Evolutionary conservation across 768 basidiomycete species (phyloP), one percentile per base, ranked within the genome.

Genomic region (Imleria badia): DNA sequence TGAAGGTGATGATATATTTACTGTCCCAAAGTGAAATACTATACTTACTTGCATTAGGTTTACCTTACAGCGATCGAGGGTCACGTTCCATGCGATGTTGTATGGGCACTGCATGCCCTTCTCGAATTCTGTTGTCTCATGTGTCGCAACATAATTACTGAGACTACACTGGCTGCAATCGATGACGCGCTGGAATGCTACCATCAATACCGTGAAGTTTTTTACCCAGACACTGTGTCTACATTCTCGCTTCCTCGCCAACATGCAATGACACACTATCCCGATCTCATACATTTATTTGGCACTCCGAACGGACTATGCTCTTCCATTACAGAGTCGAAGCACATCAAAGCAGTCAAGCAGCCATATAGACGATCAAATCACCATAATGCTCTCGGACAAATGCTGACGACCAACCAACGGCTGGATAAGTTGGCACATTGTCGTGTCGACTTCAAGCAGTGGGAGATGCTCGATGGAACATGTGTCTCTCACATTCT

Each of bases 291-390:
- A 3, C 15, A 11, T 6, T n/a, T 29, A 1, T 53, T 47, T 35
- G 45, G 52, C 1, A n/a, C 45, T 0, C 52, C 39, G 11, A 53
- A 53, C 22, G 39, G 52, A 1, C 5, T 53, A 0, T 50, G 49
- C 11, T 44, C 42, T 3, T 44, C 26, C 1, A 51, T 51, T 6
- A 51, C 13, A 0, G 52, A 48, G 20, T 42, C 40, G 8, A 43
- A 48, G 17, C 52, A 54, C 9, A 36, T 54, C 40, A 54, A 42
- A 15, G 52, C 41, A 2, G 29, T 54, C 3, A 54, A 54, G 9
- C 1, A 48, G 9, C 52, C 46, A 1, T 54, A 35, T 5, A 1
- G 26, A 1, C n/a, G 11, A 1, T 35, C 34, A 2, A 54, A 35
- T 14, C n/a, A 8, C 0, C 8, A 42, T n/a, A 23, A 48, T 0